Evolutionary conservation across 2,329 filamentous ascomycete species (phyloP).

Genomic region (Aaosphaeria pasadenensis): DNA sequence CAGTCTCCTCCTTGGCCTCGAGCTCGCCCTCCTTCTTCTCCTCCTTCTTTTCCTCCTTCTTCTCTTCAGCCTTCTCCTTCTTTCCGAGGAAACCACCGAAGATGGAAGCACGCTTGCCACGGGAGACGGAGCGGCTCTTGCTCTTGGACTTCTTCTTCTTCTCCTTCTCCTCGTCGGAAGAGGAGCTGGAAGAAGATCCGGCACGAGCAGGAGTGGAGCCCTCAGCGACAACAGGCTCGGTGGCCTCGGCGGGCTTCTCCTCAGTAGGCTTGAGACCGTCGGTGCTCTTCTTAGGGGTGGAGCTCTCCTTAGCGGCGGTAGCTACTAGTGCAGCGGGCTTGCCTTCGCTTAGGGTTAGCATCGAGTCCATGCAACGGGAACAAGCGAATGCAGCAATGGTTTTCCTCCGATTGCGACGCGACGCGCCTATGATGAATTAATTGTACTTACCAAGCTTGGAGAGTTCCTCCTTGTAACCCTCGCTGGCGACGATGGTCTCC

Average conservation of each 20-base stretch:
- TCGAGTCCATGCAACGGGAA: conserved; percentile 20
- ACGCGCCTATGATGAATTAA: conserved; percentile 8
- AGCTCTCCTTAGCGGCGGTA: conserved; percentile 37
- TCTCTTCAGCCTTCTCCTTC: conserved; percentile 54
- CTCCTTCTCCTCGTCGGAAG: conserved; percentile 48
- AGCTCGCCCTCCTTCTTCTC: conserved; percentile 34
- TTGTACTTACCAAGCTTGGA: conserved; percentile 63
- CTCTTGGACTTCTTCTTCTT: conserved; percentile 44
- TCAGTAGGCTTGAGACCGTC: conserved; percentile 41
- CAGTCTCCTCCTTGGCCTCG: conserved; percentile 34
- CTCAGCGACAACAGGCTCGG: conserved; percentile 19
- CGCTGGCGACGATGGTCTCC: conserved; percentile 69
- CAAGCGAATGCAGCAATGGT: conserved; percentile 26
- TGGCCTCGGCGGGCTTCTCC: conserved; percentile 4
- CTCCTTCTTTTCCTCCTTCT: conserved; percentile 45
- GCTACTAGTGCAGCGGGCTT: conserved; percentile 41
- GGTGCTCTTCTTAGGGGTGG: conserved; percentile 47
- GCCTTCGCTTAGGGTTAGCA: conserved; percentile 38
- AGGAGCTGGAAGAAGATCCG: conserved; percentile 39
- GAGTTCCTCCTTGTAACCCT: conserved; percentile 83
- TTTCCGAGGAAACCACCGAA: conserved; percentile 59
- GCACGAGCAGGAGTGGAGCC: conserved; percentile 29
- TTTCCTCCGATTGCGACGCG: conserved; percentile 15
- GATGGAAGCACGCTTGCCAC: conserved; percentile 57
- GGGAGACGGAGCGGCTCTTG: conserved; percentile 61